Percentiles rank a stretch among this genome's conserved stretches.
phyloP scores from a whole-genome alignment of 2,329 filamentous ascomycete genomes.

The Botrytis byssoidea region DNA sequence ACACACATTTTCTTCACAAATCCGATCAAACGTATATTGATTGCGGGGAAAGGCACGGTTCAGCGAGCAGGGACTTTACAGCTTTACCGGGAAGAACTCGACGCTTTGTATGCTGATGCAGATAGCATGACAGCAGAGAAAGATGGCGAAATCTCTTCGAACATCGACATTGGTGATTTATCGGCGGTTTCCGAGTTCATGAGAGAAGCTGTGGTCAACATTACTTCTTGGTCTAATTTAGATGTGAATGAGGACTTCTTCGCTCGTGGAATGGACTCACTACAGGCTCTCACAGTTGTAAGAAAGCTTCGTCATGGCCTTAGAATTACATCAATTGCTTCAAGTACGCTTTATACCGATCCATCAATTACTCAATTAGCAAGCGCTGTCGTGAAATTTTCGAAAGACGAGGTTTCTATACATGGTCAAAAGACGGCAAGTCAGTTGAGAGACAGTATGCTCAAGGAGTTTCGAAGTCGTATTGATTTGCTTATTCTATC shows the following conservation, averaged over 20 bases:
- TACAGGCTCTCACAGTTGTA: background rate
- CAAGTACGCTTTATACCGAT: background rate
- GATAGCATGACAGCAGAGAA: background rate
- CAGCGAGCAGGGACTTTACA: conserved; percentile 37
- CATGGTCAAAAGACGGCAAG: background rate
- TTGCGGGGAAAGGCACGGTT: conserved; percentile 42
- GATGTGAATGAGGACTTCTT: background rate
- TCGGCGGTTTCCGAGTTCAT: background rate
- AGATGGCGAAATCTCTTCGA: background rate
- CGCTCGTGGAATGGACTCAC: background rate
- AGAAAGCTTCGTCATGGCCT: background rate
- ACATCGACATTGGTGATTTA: background rate
- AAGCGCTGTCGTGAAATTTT: background rate
- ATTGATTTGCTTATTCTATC: background rate
- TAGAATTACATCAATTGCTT: background rate
- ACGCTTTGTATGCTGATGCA: background rate
- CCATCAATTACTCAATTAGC: background rate
- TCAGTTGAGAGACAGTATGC: background rate
- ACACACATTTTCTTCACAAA: conserved; percentile 36
- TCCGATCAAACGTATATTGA: conserved; percentile 38
- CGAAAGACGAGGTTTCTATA: background rate
- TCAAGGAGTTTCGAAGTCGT: background rate
- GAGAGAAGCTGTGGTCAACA: too few relatives aligned
- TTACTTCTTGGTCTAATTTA: background rate
- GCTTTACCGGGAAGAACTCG: conserved; percentile 18